phyloP scores from a whole-genome alignment of 805 yeast species.

The Diddensiella caesifluorescens region DNA sequence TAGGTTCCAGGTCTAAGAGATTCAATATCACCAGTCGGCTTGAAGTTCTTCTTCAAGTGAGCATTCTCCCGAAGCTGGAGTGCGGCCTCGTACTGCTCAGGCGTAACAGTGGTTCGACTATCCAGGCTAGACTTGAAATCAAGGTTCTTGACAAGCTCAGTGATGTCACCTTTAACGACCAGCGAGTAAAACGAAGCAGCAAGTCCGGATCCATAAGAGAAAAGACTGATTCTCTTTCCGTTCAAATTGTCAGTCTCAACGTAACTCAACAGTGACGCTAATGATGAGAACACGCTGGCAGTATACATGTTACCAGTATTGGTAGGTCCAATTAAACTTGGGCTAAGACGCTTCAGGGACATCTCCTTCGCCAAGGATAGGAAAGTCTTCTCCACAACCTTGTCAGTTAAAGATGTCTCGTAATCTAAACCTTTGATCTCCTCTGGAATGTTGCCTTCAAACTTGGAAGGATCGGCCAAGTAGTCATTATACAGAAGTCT shows the following conservation, averaged over 20 bases:
- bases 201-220: constrained; percentile 97
- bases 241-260: constrained; percentile 71
- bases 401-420: constrained; percentile 75
- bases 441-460: constrained; percentile 45
- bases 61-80: constrained; percentile 83
- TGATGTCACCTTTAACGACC: constrained; percentile 74
- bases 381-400: constrained; percentile 77
- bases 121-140: constrained; percentile 64
- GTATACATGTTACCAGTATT: constrained; percentile 99
- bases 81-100: constrained; percentile 76
- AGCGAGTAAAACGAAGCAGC: constrained; percentile 86
- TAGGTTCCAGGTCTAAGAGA: constrained; percentile 69
- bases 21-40: constrained; percentile 76
- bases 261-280: constrained; percentile 72
- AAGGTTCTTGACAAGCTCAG: constrained; percentile 56
- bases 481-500: constrained; percentile 87
- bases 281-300: constrained; percentile 83
- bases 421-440: constrained; percentile 59
- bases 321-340: constrained; percentile 83
- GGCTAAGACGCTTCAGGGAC: constrained; percentile 63
- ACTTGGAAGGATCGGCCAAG: constrained; percentile 59
- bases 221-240: constrained; percentile 81
- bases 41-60: constrained; percentile 72
- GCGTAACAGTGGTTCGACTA: constrained; percentile 60
- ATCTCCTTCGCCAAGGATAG: constrained; percentile 68